Percentiles rank a stretch among this genome's conserved stretches.
phyloP scores from a whole-genome alignment of 257 asterid species.

The Ehretia macrophylla region DNA sequence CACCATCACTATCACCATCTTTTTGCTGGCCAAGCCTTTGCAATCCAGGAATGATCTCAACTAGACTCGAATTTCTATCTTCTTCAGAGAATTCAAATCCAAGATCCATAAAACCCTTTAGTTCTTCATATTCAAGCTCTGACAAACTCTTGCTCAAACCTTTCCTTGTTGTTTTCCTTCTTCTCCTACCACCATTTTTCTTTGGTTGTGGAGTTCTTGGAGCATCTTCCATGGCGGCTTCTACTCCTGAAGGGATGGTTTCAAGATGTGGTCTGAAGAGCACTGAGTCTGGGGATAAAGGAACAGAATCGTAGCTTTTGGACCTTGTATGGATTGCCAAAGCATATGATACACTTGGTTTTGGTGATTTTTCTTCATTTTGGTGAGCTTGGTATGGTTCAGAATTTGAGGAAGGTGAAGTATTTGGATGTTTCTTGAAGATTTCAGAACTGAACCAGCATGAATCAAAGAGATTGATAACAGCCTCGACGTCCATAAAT shows the following conservation, averaged over 20 bases:
- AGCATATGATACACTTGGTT: conserved; percentile 13
- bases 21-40: conserved; percentile 25
- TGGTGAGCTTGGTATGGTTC: not conserved
- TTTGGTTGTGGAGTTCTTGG: not conserved
- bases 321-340: conserved; percentile 27
- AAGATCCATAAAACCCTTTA: conserved; percentile 58
- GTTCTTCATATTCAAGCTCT: conserved; percentile 52
- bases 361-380: conserved; percentile 11
- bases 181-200: not conserved
- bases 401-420: conserved; percentile 3
- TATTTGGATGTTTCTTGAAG: conserved; percentile 12
- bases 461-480: conserved; percentile 35
- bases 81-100: conserved; percentile 60
- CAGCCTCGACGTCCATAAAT: conserved; percentile 39
- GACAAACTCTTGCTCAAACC: conserved; percentile 44
- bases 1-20: not conserved
- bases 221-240: not conserved
- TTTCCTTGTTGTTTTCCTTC: conserved; percentile 4
- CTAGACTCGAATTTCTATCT: conserved; percentile 29
- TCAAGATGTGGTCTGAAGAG: conserved; percentile 13
- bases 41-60: conserved; percentile 49
- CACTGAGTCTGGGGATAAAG: conserved; percentile 35
- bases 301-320: conserved; percentile 14
- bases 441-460: conserved; percentile 38
- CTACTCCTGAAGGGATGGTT: conserved; percentile 20